phyloP scores from a whole-genome alignment of 441 rosid species.

The Arabidopsis lyrata region DNA sequence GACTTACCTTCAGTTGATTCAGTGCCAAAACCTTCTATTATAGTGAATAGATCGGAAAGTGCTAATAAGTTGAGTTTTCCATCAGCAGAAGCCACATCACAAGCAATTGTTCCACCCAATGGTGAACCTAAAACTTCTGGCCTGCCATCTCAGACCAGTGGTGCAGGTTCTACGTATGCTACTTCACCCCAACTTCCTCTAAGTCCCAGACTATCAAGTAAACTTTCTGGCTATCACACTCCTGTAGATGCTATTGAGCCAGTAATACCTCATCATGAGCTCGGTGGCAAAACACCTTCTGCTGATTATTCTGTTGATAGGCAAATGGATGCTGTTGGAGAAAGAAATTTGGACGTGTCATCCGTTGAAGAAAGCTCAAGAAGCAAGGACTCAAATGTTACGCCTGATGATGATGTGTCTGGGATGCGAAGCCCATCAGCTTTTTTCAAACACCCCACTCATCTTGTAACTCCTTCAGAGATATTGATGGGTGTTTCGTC shows the following conservation, averaged over 20 bases:
- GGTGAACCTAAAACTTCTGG: conserved; percentile 52
- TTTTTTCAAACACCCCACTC: conserved; percentile 81
- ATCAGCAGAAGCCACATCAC: conserved; percentile 48
- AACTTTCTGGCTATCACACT: conserved; percentile 55
- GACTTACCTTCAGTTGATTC: conserved; percentile 50
- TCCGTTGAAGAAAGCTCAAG: conserved; percentile 53
- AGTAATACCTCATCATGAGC: conserved; percentile 47
- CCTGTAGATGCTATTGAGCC: conserved; percentile 52
- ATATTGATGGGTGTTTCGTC: conserved; percentile 65
- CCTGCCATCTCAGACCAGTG: conserved; percentile 51
- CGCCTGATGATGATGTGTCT: conserved; percentile 59
- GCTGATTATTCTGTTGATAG: conserved; percentile 61
- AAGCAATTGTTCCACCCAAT: conserved; percentile 46
- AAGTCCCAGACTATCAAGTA: conserved; percentile 62
- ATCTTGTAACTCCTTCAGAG: conserved; percentile 89
- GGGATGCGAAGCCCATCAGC: conserved; percentile 53
- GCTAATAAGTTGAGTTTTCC: conserved; percentile 45
- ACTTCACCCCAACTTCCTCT: conserved; percentile 58
- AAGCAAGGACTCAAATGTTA: conserved; percentile 57
- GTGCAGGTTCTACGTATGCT: conserved; percentile 52
- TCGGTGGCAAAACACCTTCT: conserved; percentile 49
- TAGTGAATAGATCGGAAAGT: conserved; percentile 47
- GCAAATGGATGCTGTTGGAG: conserved; percentile 51
- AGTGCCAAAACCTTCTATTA: conserved; percentile 48
- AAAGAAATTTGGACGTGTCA: conserved; percentile 50